Evolutionary conservation across 2,329 filamentous ascomycete genomes (phyloP).

Genomic region (Lachnellula hyalina): DNA sequence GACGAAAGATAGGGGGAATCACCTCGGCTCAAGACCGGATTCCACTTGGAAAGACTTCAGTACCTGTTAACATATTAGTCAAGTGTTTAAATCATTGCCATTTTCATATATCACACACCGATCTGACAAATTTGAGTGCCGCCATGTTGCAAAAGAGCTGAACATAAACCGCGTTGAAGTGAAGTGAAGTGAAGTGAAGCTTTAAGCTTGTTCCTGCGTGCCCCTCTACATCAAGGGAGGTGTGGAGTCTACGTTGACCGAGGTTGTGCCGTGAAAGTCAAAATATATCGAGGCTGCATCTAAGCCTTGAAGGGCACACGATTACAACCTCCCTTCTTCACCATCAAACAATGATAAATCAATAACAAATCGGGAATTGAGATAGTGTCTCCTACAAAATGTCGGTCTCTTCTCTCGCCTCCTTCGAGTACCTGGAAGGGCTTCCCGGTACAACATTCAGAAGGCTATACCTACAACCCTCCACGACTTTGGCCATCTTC

Average conservation of each 20-base stretch:
- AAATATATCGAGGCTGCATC: too few species aligned
- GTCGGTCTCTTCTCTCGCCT: constrained; percentile 47
- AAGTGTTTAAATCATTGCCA: background rate
- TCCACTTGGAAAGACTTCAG: constrained; percentile 71
- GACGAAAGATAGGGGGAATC: background rate
- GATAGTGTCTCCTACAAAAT: constrained; percentile 22
- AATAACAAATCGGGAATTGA: constrained; percentile 12
- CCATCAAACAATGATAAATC: constrained; percentile 20
- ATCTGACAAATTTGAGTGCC: constrained; percentile 58
- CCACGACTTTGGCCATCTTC: constrained; percentile 91
- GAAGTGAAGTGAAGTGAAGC: background rate
- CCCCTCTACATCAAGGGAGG: constrained; percentile 2
- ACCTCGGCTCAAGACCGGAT: constrained; percentile 83
- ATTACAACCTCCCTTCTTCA: background rate
- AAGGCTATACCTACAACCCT: constrained; percentile 91
- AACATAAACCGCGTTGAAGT: constrained; percentile 4
- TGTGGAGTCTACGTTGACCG: background rate
- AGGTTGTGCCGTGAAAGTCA: background rate
- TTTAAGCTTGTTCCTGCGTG: background rate
- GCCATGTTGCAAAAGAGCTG: constrained; percentile 37
- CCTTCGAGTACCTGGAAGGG: constrained; percentile 88
- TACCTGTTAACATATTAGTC: constrained; percentile 50
- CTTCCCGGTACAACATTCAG: constrained; percentile 85
- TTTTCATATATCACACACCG: constrained; percentile 41
- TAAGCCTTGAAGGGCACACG: background rate